phyloP scores from a whole-genome alignment of 352 stramenopile genomes.

The Phytophthora litchii region DNA sequence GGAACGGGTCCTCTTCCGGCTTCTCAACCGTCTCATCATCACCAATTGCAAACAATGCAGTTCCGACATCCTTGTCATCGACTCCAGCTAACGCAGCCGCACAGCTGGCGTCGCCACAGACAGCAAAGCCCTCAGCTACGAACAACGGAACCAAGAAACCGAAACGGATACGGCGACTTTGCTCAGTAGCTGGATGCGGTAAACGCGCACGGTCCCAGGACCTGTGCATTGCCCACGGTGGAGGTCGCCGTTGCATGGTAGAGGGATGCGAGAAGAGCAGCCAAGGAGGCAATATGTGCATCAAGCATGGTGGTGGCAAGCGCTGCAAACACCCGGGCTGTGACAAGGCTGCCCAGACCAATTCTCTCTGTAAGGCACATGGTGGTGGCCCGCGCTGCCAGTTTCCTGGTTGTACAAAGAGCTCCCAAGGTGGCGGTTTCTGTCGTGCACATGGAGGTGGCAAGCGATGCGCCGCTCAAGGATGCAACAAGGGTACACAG shows the following conservation, averaged over 20 bases:
- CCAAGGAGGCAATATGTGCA: conserved; percentile 84
- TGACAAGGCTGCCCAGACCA: conserved; percentile 79
- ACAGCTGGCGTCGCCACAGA: background rate
- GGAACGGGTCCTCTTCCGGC: conserved; percentile 33
- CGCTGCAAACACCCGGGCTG: conserved; percentile 73
- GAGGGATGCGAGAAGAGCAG: conserved; percentile 79
- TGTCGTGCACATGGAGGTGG: conserved; percentile 84
- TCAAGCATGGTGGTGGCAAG: conserved; percentile 84
- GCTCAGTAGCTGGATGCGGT: conserved; percentile 67
- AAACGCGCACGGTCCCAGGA: conserved; percentile 86
- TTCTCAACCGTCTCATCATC: conserved; percentile 32
- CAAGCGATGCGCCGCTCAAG: conserved; percentile 79
- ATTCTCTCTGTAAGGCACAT: conserved; percentile 82
- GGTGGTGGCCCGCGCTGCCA: conserved; percentile 81
- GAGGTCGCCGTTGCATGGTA: conserved; percentile 71
- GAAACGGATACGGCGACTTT: conserved; percentile 53
- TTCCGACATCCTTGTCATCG: conserved; percentile 1
- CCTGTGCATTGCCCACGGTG: conserved; percentile 83
- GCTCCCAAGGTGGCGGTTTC: conserved; percentile 75
- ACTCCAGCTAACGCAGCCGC: background rate
- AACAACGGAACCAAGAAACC: conserved; percentile 20
- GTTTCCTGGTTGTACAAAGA: conserved; percentile 62
- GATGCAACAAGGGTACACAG: conserved; percentile 88
- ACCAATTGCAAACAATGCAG: conserved; percentile 6
- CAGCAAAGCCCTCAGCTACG: background rate